phyloP scores from a whole-genome alignment of 2,329 filamentous ascomycete species.

The Ophiostoma tasmaniense region DNA sequence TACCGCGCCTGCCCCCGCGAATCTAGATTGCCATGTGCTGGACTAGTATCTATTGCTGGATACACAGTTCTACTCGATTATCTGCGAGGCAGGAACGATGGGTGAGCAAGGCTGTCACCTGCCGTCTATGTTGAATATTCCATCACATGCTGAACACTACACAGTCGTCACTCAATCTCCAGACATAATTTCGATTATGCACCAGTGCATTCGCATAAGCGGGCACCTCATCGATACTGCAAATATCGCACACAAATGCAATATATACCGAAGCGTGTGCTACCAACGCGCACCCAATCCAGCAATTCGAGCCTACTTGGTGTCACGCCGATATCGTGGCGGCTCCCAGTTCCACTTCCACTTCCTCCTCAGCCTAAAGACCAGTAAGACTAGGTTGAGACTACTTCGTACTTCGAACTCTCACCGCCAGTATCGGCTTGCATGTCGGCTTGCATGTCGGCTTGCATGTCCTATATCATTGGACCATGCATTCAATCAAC shows the following conservation, averaged over 20 bases:
- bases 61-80: neutral
- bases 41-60: neutral
- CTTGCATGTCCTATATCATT: neutral
- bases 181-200: neutral
- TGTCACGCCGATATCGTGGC: slow-evolving; percentile 7
- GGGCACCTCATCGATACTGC: neutral
- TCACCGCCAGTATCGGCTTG: neutral
- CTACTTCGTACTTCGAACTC: neutral
- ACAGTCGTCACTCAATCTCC: neutral
- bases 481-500: neutral
- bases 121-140: neutral
- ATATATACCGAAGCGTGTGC: neutral
- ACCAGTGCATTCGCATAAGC: neutral
- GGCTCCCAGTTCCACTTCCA: neutral
- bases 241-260: neutral
- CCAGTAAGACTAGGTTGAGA: neutral
- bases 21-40: neutral
- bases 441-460: neutral
- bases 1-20: neutral
- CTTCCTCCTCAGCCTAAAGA: neutral
- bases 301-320: neutral
- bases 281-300: neutral
- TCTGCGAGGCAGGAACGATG: neutral
- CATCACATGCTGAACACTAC: neutral
- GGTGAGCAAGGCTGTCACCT: neutral